Evolutionary conservation across 441 rosid genomes (phyloP).

Genomic region (Gossypium davidsonii): DNA sequence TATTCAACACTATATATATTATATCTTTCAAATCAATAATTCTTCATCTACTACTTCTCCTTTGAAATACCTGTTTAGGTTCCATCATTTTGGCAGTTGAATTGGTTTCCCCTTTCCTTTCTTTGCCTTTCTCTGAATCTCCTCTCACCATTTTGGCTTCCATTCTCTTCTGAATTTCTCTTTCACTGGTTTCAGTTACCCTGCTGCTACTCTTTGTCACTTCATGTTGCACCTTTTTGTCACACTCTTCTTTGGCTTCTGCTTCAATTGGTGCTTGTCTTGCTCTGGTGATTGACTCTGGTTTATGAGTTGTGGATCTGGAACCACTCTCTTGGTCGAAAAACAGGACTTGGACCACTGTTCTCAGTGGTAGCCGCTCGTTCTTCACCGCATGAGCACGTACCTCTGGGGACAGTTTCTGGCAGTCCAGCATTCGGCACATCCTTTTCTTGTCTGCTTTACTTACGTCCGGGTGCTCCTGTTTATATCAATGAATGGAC

Average conservation of each 20-base stretch:
- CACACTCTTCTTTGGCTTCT: constrained; percentile 14
- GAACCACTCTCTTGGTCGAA: constrained; percentile 74
- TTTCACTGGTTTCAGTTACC: constrained; percentile 34
- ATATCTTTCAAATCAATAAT: constrained; percentile 27
- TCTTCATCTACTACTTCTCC: constrained; percentile 32
- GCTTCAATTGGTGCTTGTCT: constrained; percentile 16
- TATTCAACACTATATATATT: constrained; percentile 29
- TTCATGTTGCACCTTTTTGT: constrained; percentile 31
- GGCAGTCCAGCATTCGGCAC: constrained; percentile 81
- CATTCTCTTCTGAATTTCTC: constrained; percentile 12
- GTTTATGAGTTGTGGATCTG: constrained; percentile 28
- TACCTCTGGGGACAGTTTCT: constrained; percentile 74
- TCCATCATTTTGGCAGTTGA: constrained; percentile 24
- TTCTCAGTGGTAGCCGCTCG: constrained; percentile 85
- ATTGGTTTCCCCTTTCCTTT: constrained; percentile 28
- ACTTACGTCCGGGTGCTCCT: constrained; percentile 82
- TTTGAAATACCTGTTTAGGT: constrained; percentile 24
- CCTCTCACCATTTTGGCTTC: constrained; percentile 25
- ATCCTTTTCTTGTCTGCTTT: constrained; percentile 76
- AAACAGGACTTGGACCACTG: constrained; percentile 90
- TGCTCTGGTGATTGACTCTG: constrained; percentile 27
- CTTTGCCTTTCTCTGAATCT: constrained; percentile 30
- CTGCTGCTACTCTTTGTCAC: constrained; percentile 12
- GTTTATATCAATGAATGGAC: constrained; percentile 16
- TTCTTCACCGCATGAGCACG: constrained; percentile 93